phyloP scores from a whole-genome alignment of 1,139 yeast genomes.

The Suhomyces chickasaworum region DNA sequence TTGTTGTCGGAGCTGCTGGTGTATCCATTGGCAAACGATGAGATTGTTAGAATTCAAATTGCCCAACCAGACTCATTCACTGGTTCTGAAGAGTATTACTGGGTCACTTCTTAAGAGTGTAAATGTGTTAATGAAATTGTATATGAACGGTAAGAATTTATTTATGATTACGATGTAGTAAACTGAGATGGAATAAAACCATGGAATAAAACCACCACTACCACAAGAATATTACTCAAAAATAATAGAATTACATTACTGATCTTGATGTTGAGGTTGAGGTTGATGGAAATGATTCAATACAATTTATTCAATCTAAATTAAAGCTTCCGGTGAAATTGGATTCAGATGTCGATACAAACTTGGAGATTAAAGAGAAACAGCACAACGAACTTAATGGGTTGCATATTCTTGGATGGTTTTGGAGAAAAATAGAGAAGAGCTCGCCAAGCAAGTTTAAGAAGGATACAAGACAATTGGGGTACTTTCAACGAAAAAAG shows the following conservation, averaged over 20 bases:
- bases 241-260: too few relatives aligned
- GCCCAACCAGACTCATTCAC: conserved; percentile 16
- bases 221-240: too few relatives aligned
- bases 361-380: too few relatives aligned
- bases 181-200: too few relatives aligned
- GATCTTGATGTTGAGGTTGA: too few relatives aligned
- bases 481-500: neutral
- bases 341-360: too few relatives aligned
- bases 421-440: neutral
- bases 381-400: neutral
- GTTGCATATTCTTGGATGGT: neutral
- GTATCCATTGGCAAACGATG: conserved; percentile 27
- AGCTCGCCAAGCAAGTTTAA: neutral
- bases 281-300: too few relatives aligned
- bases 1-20: conserved; percentile 23
- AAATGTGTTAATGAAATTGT: conserved; percentile 3
- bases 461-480: neutral
- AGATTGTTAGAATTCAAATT: conserved; percentile 25
- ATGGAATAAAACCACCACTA: too few relatives aligned
- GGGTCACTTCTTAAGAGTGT: conserved; percentile 20
- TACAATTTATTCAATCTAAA: too few relatives aligned
- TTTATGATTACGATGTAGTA: neutral
- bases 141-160: conserved; percentile 3
- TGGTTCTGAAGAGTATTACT: conserved; percentile 26
- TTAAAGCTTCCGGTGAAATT: too few relatives aligned